Evolutionary conservation across 1,284 basidiomycete genomes (phyloP).

Genomic region (Sanghuangporus sanghuang): DNA sequence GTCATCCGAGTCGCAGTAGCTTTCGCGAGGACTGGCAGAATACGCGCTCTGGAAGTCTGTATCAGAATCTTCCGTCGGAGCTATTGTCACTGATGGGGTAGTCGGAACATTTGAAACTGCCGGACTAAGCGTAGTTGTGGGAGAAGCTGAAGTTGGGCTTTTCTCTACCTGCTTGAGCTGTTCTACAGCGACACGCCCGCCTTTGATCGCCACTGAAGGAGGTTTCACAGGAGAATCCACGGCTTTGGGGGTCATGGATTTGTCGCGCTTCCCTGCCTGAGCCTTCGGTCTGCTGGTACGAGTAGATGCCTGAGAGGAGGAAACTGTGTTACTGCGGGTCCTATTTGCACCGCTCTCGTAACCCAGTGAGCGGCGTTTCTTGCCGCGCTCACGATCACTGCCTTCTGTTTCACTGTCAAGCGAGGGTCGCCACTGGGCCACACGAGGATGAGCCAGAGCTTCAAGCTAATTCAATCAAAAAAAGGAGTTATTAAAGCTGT

Average conservation of each 20-base stretch:
- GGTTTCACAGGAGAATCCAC: constrained; percentile 26
- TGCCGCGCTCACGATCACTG: constrained; percentile 7
- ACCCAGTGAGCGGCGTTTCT: background rate
- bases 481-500: background rate
- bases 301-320: constrained; percentile 23
- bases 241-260: constrained; percentile 20
- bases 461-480: constrained; percentile 51
- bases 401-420: constrained; percentile 16
- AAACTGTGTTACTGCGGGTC: constrained; percentile 19
- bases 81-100: constrained; percentile 34
- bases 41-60: constrained; percentile 83
- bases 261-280: constrained; percentile 4
- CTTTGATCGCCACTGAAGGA: constrained; percentile 5
- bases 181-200: background rate
- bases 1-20: constrained; percentile 42
- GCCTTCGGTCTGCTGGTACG: constrained; percentile 7
- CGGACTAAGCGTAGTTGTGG: constrained; percentile 22
- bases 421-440: constrained; percentile 11
- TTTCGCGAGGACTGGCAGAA: constrained; percentile 63
- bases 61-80: constrained; percentile 71
- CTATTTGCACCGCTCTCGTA: constrained; percentile 8
- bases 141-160: constrained; percentile 26
- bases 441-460: constrained; percentile 45
- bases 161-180: constrained; percentile 17
- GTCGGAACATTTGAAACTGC: constrained; percentile 36